Conservation (phyloP, 306 rosid genomes). For the Notholithocarpus densiflorus region DNA sequence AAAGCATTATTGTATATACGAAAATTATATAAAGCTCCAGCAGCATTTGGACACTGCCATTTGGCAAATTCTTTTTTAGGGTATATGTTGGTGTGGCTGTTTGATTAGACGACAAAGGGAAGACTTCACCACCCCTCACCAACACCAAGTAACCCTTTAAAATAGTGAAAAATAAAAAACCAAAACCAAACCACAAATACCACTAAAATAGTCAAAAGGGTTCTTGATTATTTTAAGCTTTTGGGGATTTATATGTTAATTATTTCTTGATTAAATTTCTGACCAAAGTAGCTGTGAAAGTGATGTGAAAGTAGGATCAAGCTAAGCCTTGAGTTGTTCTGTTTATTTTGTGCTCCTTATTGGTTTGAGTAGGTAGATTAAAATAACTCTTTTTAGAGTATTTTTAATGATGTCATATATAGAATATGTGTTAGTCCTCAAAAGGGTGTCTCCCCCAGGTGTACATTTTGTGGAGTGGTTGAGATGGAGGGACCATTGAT, state of each 20-base stretch:
- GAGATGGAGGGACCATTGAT: neutral
- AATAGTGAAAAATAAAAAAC: neutral
- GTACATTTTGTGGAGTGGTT: neutral
- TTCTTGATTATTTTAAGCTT: slow-evolving; percentile 21
- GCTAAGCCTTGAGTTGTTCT: slow-evolving; percentile 16
- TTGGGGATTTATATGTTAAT: slow-evolving; percentile 7
- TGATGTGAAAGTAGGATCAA: slow-evolving; percentile 42
- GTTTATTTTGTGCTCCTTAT: slow-evolving; percentile 10
- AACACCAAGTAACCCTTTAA: slow-evolving; percentile 30
- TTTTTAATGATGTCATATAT: neutral
- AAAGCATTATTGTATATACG: slow-evolving; percentile 39
- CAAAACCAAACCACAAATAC: slow-evolving; percentile 11
- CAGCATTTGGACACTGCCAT: slow-evolving; percentile 38
- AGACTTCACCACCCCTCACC: slow-evolving; percentile 31
- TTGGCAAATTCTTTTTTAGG: slow-evolving; percentile 19
- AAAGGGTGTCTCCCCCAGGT: neutral
- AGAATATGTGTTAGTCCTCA: neutral
- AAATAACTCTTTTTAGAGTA: neutral
- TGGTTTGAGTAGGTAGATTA: slow-evolving; percentile 22
- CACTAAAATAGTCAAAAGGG: slow-evolving; percentile 28
- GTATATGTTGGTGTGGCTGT: neutral
- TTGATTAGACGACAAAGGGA: slow-evolving; percentile 32
- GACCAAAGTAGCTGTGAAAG: slow-evolving; percentile 16
- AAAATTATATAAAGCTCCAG: slow-evolving; percentile 15
- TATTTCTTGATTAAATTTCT: slow-evolving; percentile 29